These are phyloP conservation scores for Cordyceps cateniannulata DNA, from an alignment of 2,329 filamentous ascomycete genomes.

Conservation along the genomic window DNA sequence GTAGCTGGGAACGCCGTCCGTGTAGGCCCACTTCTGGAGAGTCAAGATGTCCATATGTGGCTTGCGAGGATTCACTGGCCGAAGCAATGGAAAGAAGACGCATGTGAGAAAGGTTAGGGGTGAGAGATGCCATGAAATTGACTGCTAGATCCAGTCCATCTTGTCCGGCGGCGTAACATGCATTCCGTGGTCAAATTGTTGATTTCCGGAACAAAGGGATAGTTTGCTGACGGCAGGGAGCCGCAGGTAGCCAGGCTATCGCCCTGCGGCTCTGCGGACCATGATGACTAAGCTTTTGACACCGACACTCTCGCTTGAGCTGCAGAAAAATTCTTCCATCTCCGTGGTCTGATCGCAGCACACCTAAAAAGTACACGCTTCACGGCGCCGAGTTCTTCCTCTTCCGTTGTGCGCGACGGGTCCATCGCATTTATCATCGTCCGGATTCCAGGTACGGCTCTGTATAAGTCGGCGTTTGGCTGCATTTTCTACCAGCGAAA, in stretches of 20 bases:
- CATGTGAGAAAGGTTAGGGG: not conserved
- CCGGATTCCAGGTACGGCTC: slow-evolving; percentile 26
- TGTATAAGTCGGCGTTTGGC: slow-evolving; percentile 27
- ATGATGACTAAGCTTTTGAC: slow-evolving; percentile 5
- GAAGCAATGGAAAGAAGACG: not conserved
- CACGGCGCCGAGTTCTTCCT: slow-evolving; percentile 40
- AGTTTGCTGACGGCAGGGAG: not conserved
- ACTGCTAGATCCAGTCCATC: not conserved
- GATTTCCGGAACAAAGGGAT: not conserved
- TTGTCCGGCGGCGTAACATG: not conserved
- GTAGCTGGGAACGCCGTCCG: slow-evolving; percentile 30
- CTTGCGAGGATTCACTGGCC: not conserved
- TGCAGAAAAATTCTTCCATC: slow-evolving; percentile 20
- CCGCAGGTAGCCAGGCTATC: not conserved
- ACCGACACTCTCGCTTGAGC: not conserved
- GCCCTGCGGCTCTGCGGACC: slow-evolving; percentile 2
- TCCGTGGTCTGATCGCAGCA: slow-evolving; percentile 16
- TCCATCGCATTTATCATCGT: slow-evolving; percentile 39
- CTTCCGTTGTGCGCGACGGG: slow-evolving; percentile 34
- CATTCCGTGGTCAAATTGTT: not conserved
- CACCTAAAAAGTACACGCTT: slow-evolving; percentile 14
- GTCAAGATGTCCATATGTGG: slow-evolving; percentile 29
- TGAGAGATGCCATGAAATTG: not conserved
- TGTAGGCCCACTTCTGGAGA: slow-evolving; percentile 29
- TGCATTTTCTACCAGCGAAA: slow-evolving; percentile 6